Evolutionary conservation across 2,329 filamentous ascomycete species (phyloP), one percentile per base, ranked within the genome.

Genomic region (Penicillium sp.): DNA sequence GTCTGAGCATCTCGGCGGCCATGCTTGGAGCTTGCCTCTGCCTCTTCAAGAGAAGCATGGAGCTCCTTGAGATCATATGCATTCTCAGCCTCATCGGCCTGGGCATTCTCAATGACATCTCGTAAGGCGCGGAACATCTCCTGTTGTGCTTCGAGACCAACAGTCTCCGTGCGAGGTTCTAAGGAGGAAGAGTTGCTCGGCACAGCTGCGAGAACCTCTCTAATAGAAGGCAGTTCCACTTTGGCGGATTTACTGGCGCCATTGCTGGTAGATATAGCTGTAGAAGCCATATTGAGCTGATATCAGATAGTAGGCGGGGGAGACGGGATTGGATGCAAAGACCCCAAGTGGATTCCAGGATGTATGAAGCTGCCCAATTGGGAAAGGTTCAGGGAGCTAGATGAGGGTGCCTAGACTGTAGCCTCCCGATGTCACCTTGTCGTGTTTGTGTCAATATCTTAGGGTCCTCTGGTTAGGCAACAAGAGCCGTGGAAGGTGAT

Each of bases 91-190:
- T 69, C 67, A 11, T 64, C 61, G 18, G 54, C 59, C 14, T 69
- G 62, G 43, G 61, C 58, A 18, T 58, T 52, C 22, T 62, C 62
- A 46, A 77, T 65, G 22, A 67, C 57, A 13, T 59, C 52, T 52
- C 71, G 67, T 49, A 77, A 52, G n/a, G 65, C 60, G 32, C 46
- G 58, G 47, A 77, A 71, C 62, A 76, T 69, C 27, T 61, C 57
- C 47, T 65, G 59, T 58, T 75, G 67, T 44, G 73, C 67, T 59
- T 71, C 60, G 34, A 46, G 38, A 8, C 63, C 34, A 31, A 73
- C 36, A 1, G 50, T 49, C 40, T 58, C 60, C 3, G 52, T 45
- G 52, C 52, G 51, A 5, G 55, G 24, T 38, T 65, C 59, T 27
- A 67, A 48, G 42, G 55, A 52, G 36, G 64, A 64, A 49, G 65